phyloP scores from a whole-genome alignment of 108 stramenopile genomes.

The Skeletonema grethae region DNA sequence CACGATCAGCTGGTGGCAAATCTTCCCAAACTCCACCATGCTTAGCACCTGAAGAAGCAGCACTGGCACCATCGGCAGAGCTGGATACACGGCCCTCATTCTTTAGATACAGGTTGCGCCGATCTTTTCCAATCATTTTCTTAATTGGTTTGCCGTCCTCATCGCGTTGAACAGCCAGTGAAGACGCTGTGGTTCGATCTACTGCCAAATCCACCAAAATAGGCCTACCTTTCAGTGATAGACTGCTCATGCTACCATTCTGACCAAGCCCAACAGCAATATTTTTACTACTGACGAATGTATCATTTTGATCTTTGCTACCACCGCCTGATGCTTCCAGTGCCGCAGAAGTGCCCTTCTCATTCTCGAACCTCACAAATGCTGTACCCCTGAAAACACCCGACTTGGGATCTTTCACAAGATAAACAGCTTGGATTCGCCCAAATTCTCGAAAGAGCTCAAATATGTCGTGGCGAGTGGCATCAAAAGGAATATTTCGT shows the following conservation, averaged over 20 bases:
- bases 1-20: constrained; percentile 83
- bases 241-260: constrained; percentile 26
- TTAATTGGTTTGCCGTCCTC: constrained; percentile 59
- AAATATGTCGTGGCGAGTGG: constrained; percentile 85
- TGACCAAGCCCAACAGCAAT: constrained; percentile 36
- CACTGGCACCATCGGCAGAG: constrained; percentile 40
- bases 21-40: constrained; percentile 68
- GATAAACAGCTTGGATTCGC: constrained; percentile 75
- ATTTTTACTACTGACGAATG: constrained; percentile 41
- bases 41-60: constrained; percentile 38
- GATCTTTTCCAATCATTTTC: constrained; percentile 75
- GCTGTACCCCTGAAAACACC: constrained; percentile 85
- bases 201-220: constrained; percentile 80
- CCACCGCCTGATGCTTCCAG: constrained; percentile 35
- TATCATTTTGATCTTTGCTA: constrained; percentile 1
- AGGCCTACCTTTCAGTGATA: constrained; percentile 65
- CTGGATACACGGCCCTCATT: constrained; percentile 88
- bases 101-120: constrained; percentile 94
- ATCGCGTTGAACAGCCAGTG: constrained; percentile 69
- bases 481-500: constrained; percentile 96
- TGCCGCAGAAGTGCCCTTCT: constrained; percentile 18
- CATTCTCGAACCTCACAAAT: constrained; percentile 83
- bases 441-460: constrained; percentile 85
- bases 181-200: constrained; percentile 74
- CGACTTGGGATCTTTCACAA: constrained; percentile 89